Base-by-base conservation (phyloP, 148 eudicot genomes). In the Fagopyrum tataricum region DNA sequence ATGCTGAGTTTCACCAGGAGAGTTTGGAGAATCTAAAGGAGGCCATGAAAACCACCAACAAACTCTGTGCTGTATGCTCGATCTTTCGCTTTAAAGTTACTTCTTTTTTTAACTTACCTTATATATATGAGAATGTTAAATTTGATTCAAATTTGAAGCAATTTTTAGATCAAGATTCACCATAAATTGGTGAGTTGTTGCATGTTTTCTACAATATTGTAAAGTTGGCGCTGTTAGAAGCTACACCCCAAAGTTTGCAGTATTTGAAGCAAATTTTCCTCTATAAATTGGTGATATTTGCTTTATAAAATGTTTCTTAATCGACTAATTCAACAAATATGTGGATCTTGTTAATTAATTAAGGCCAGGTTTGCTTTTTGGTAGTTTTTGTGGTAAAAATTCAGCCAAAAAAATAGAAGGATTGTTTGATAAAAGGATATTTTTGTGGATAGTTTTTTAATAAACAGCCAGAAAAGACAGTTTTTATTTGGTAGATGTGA, bases 11-110 rank as follows among this genome's bases (percentile, higher is more conserved):
- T 82, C 98, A 95, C 52, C 97, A 91, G 42, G 88, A 84, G 78
- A 95, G 93, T 47, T 85, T 95, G 82, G 93, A 90, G 72, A 95
- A 91, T 77, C 74, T 95, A 85, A 95, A 81, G 87, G 40, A 72
- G 1, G 93, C 99, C 47, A 88, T 95, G 70, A 95, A 90, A 82
- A 70, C 75, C 74, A 88, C 99, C 26, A 85, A 79, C 81, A 95
- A 91, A 75, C 89, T 95, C 4, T 95, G 99, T 81, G 92, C 99
- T 79, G 99, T 95, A 91, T 55, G 70, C 20, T 51, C 37, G 37
- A 31, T 31, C 37, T 31, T 31, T 31, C 37, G 2, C 37, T 31
- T 31, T 31, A 31, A 31, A 31, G 37, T 31, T 31, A 31, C 37
- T 43, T 11, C 9, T 40, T 1, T 17, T 37, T 66, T 18, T 3